Evolutionary conservation across 2,329 filamentous ascomycete species (phyloP).

Genomic region (Corynespora cassiicola): DNA sequence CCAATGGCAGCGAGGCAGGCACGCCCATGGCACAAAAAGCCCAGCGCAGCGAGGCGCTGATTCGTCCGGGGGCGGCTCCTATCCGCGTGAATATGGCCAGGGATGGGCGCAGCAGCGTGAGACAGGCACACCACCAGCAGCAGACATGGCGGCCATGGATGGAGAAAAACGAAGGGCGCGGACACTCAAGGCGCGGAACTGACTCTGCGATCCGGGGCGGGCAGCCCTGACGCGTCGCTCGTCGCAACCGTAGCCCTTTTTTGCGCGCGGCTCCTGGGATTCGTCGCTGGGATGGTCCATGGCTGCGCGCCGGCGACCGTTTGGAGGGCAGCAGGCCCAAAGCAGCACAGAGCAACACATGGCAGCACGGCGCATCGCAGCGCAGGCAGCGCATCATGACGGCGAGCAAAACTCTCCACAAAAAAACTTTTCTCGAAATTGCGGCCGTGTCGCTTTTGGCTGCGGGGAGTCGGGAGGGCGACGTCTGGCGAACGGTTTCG

Average conservation of each 20-base stretch:
- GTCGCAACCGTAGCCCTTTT: conserved; percentile 14
- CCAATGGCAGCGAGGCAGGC: too few relatives aligned
- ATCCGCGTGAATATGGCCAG: conserved; percentile 22
- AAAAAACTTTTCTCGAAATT: conserved; percentile 38
- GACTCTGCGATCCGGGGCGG: background rate
- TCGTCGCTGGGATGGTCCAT: too few relatives aligned
- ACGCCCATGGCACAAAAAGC: too few relatives aligned
- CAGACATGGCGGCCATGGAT: conserved; percentile 7
- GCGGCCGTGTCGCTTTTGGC: conserved; percentile 34
- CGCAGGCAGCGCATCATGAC: too few relatives aligned
- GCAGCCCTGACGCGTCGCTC: conserved; percentile 24
- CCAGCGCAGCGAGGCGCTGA: too few relatives aligned
- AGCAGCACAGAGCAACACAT: too few relatives aligned
- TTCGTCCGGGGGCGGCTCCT: conserved; percentile 26
- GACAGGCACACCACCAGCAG: conserved; percentile 23
- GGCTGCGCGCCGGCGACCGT: too few relatives aligned
- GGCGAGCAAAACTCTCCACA: conserved; percentile 37
- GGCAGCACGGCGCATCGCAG: too few relatives aligned
- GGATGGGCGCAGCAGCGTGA: conserved; percentile 30
- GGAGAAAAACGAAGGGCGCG: too few relatives aligned
- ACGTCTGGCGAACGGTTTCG: conserved; percentile 35
- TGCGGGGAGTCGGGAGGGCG: conserved; percentile 47
- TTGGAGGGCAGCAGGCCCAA: too few relatives aligned
- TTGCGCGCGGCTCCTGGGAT: conserved; percentile 13
- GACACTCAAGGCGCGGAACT: too few relatives aligned